Base-by-base conservation (phyloP, 1,284 basidiomycete species). In the Lentinus polychrous region DNA sequence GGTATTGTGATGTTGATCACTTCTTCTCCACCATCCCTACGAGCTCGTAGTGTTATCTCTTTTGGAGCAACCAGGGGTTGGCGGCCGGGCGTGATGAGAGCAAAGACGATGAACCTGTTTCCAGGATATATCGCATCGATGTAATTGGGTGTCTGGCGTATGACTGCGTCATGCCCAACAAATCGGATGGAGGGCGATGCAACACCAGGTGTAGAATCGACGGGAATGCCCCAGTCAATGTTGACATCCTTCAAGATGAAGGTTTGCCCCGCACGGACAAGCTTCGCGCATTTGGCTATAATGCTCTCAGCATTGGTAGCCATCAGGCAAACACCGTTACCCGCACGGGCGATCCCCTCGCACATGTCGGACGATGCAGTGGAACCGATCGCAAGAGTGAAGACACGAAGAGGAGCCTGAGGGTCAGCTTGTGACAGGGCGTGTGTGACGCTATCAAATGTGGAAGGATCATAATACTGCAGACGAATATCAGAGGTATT, bases 311-410 rank as follows among this genome's bases (percentile, higher is more conserved):
- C 59, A 4, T 65, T 55, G 8, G 65, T 55, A 1, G 79, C 75
- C 52, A 74, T 71, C 0, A 78, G 57, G 49, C 58, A 72, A 14
- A 67, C 63, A 4, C 79, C 80, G 15, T 73, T 69, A 1, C 80
- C 80, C 1, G 65, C 66, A 11, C 63, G 56, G 1, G 79, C 78
- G 15, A 82, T 73, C 2, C 67, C 61, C 54, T 74, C 67, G 53
- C 77, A 79, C 53, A 75, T 64, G 0, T 66, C 72, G 8, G 66
- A 74, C 6, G 80, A 81, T 8, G 75, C 70, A 1, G 54, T 55
- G 34, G 60, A 45, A 8, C 80, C 79, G n/a, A 82, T 78, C 0
- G 79, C 80, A 1, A 82, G 67, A 3, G 71, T 69, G 48, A 79
- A 82, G 1, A 81, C 66, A 8, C 76, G 74, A 2, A 76, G 50